Base-by-base conservation (phyloP, 257 asterid species). In the Nemophila menziesii region DNA sequence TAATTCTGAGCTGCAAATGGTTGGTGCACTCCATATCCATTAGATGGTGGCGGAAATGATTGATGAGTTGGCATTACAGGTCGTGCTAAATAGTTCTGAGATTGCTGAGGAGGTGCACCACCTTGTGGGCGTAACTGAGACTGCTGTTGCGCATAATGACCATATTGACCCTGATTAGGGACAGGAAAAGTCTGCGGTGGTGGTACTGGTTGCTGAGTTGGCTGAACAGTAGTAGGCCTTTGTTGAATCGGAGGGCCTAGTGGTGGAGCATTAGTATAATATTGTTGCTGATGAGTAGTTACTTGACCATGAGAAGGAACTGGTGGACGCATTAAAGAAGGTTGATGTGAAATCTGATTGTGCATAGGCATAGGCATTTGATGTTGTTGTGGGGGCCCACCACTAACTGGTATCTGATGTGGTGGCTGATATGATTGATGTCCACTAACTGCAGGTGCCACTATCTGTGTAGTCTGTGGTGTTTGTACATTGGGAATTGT, bases 381-480 rank as follows among this genome's bases (percentile, higher is more conserved):
- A 23, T 60, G 74, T 54, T 73, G 85, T 50, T 76, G 78, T 22
- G 65, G 39, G 33, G 57, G 57, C 22, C 74, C 83, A n/a, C n/a
- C n/a, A n/a, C n/a, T n/a, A 16, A 63, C 3, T 50, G 68, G 87
- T 66, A 61, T 55, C 48, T 70, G 67, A 51, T 68, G 93, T 37
- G 62, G 64, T n/a, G 63, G 62, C 56, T 71, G 83, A 60, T 74
- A 77, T 38, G 96, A 68, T 39, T 76, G 80, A 66, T 72, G 76
- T 20, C 85, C 87, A 14, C 75, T 64, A 49, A 66, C 80, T 16
- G 77, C 64, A 57, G 70, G 66, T 44, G 50, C 74, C 37, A 75
- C 41, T 29, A 67, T 61, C 54, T 64, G 82, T 39, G 61, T 64
- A 51, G 57, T 56, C 52, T 60, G 92, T 3, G 67, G 67, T n/a